phyloP scores from a whole-genome alignment of 2,329 filamentous ascomycete species.

The Fusarium papillatum region DNA sequence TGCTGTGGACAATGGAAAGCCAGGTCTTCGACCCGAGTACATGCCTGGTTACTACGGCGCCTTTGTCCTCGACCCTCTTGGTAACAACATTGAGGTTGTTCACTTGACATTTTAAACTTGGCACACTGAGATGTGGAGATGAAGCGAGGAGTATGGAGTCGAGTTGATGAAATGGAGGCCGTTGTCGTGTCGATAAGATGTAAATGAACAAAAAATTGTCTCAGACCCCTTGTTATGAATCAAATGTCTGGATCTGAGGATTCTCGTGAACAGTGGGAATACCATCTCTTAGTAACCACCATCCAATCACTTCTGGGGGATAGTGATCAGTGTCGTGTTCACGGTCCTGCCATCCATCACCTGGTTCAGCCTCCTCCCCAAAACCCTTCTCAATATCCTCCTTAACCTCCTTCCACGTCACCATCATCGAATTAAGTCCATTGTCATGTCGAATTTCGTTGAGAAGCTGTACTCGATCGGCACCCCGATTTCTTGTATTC shows the following conservation, averaged over 20 bases:
- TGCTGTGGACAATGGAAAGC: slow-evolving; percentile 62
- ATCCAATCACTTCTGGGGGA: slow-evolving; percentile 4
- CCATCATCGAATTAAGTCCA: slow-evolving; percentile 7
- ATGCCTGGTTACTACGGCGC: slow-evolving; percentile 63
- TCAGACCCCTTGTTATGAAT: background rate
- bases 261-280: slow-evolving; percentile 17
- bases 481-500: slow-evolving; percentile 19
- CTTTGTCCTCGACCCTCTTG: slow-evolving; percentile 63
- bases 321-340: background rate
- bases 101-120: slow-evolving; percentile 27
- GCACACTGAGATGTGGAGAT: background rate
- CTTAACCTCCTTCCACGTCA: slow-evolving; percentile 35
- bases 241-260: slow-evolving; percentile 3
- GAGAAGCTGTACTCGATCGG: slow-evolving; percentile 4
- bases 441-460: slow-evolving; percentile 1
- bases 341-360: background rate
- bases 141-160: slow-evolving; percentile 3
- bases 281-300: slow-evolving; percentile 15
- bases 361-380: background rate
- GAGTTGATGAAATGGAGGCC: background rate
- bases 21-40: slow-evolving; percentile 59
- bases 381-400: slow-evolving; percentile 33
- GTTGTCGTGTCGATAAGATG: background rate
- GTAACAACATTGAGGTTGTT: slow-evolving; percentile 67
- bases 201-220: background rate